A percentile compares a stretch with the other conserved stretches of the same genome.
phyloP scores from a whole-genome alignment of 2,329 filamentous ascomycete species.

The Cadophora sp. region DNA sequence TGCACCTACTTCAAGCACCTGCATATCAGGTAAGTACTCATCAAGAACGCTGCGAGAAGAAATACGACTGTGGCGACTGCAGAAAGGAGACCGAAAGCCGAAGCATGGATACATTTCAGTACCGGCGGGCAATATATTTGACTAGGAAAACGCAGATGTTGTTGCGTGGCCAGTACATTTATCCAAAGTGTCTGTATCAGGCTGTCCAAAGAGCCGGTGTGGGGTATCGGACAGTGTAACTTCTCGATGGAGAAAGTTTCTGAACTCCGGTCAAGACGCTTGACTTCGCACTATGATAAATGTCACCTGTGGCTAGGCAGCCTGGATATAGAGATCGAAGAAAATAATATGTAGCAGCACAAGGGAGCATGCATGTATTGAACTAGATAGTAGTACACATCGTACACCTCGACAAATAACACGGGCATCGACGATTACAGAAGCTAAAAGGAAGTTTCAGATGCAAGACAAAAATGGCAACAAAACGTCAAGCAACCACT shows the following conservation, averaged over 20 bases:
- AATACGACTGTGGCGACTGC: neutral
- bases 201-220: neutral
- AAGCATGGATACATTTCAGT: neutral
- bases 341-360: neutral
- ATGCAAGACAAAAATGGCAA: neutral
- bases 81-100: neutral
- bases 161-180: neutral
- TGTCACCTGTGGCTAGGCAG: neutral
- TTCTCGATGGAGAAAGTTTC: neutral
- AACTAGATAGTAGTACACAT: neutral
- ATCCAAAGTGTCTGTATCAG: slow-evolving; percentile 5
- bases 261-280: neutral
- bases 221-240: neutral
- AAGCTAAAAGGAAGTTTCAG: neutral
- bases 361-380: neutral
- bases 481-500: neutral
- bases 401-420: no score
- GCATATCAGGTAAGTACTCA: neutral
- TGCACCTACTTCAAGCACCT: neutral
- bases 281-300: neutral
- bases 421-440: no score
- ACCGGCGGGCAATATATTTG: neutral
- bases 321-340: neutral
- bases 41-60: neutral
- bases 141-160: neutral